A percentile compares a stretch with the other conserved stretches of the same genome.
Evolutionary conservation across 495 filamentous ascomycete genomes (phyloP).

Genomic region (Pyrenopolyporus hunteri): DNA sequence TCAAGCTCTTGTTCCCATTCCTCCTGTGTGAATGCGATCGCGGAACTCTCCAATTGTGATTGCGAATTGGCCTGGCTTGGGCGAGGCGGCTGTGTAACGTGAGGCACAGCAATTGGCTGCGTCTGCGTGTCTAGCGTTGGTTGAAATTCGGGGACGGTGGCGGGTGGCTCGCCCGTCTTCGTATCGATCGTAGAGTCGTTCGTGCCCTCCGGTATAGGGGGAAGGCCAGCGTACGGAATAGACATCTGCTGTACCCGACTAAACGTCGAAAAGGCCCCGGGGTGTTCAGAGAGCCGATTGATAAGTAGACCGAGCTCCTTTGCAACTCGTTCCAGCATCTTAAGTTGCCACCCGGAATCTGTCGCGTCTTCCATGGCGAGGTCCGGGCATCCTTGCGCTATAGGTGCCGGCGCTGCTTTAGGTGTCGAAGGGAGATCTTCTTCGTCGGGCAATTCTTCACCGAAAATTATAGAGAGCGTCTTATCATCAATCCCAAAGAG

Average conservation of each 20-base stretch:
- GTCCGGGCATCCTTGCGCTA: constrained; percentile 18
- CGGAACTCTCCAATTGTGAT: constrained; percentile 22
- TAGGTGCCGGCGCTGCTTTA: constrained; percentile 39
- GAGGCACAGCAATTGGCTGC: constrained; percentile 41
- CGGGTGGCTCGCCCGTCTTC: constrained; percentile 29
- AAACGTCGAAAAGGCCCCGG: constrained; percentile 82
- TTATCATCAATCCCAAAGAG: constrained; percentile 90
- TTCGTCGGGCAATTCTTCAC: constrained; percentile 75
- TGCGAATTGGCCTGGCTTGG: constrained; percentile 28
- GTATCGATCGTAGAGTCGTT: constrained; percentile 35
- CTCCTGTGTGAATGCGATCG: constrained; percentile 58
- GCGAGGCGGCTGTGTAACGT: constrained; percentile 10
- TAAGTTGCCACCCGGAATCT: constrained; percentile 71
- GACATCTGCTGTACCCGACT: constrained; percentile 57
- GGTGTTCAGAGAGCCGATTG: constrained; percentile 78
- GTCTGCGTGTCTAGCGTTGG: constrained; percentile 49
- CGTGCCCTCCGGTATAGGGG: constrained; percentile 57
- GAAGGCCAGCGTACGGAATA: constrained; percentile 62
- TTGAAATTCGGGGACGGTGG: constrained; percentile 51
- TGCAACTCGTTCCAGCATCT: constrained; percentile 81
- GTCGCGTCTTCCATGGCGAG: constrained; percentile 40
- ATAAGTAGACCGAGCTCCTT: constrained; percentile 85
- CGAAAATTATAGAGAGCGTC: constrained; percentile 83
- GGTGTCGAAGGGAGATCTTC: constrained; percentile 52
- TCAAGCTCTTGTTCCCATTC: constrained; percentile 92